These are phyloP conservation scores for Capsicum rhomboideum DNA, from an alignment of 257 asterid species.

Conservation along the genomic window DNA sequence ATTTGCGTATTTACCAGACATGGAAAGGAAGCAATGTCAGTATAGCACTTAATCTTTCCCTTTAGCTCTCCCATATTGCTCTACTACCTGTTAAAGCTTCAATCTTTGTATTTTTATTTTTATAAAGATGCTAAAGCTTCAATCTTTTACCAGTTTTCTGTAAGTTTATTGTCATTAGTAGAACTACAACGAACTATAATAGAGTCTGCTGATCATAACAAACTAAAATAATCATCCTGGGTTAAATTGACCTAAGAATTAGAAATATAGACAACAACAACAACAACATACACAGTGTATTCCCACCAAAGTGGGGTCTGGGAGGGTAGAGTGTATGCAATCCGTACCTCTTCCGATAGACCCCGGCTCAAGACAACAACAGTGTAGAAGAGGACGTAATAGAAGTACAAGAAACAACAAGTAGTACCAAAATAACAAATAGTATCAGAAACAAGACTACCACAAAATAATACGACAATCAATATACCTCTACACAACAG, in stretches of 20 bases:
- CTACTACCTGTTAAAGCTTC: not conserved
- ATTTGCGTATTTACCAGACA: constrained; percentile 62
- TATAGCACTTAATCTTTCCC: not conserved
- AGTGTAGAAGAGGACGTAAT: too few relatives aligned
- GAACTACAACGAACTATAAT: not conserved
- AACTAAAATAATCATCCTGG: not conserved
- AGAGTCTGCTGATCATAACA: not conserved
- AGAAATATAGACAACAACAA: not conserved
- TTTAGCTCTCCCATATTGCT: not conserved
- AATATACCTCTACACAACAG: too few relatives aligned
- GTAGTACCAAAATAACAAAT: too few relatives aligned
- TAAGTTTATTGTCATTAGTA: not conserved
- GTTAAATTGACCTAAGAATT: not conserved
- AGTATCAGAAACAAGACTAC: too few relatives aligned
- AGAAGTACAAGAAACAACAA: too few relatives aligned
- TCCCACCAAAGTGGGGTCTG: too few relatives aligned
- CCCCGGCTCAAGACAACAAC: too few relatives aligned
- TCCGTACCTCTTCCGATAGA: too few relatives aligned
- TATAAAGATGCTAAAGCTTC: not conserved
- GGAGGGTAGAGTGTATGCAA: too few relatives aligned
- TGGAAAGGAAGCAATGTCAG: constrained; percentile 99
- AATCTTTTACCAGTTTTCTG: not conserved
- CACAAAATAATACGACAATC: too few relatives aligned
- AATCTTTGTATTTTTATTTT: not conserved
- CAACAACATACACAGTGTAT: too few relatives aligned